Evolutionary conservation across 2,329 filamentous ascomycete species (phyloP), one percentile per base, ranked within the genome.

Genomic region (Penicillium sclerotigenum): DNA sequence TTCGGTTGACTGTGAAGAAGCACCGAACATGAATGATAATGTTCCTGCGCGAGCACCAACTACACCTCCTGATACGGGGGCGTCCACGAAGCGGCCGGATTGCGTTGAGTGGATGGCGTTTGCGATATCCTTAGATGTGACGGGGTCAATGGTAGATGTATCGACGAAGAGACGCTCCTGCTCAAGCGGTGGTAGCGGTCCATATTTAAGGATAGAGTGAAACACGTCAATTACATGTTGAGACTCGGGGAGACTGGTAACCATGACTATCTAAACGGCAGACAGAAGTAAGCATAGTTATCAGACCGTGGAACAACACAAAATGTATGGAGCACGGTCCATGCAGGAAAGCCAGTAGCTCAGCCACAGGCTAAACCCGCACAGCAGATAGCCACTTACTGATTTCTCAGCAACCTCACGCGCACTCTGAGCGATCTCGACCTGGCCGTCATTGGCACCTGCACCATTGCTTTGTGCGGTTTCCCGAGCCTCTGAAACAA

Each of bases 1-100:
- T 4, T 81, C 77, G 1, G 59, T 68, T 3, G 66, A 58, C 28
- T 70, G 63, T 6, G 70, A 68, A 0, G 85, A 80, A 7, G 87
- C 83, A 41, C 94, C 94, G 54, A 97, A 85, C 94, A 99, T 97
- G 73, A 99, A 99, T 0, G 92, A 96, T 56, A 99, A 79, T 0
- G 91, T 92, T 33, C 89, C 94, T 13, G 91, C 91, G 6, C 85
- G 81, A 11, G 94, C 94, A 41, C 93, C 94, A 5, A 97, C 91
- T 0, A 97, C 92, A 48, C 94, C 94, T 46, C 94, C 94, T 0
- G 93, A 97, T 88, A 99, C 96, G 42, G 94, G 94, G 3, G 94
- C 93, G 71, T 99, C 94, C 56, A 97, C 87, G 69, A 97, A 97
- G 50, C 81, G 82, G 51, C 90, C 90, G 69, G 88, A 83, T 1